phyloP scores from a whole-genome alignment of 2,329 filamentous ascomycete genomes.

The Hymenoscyphus scutula region DNA sequence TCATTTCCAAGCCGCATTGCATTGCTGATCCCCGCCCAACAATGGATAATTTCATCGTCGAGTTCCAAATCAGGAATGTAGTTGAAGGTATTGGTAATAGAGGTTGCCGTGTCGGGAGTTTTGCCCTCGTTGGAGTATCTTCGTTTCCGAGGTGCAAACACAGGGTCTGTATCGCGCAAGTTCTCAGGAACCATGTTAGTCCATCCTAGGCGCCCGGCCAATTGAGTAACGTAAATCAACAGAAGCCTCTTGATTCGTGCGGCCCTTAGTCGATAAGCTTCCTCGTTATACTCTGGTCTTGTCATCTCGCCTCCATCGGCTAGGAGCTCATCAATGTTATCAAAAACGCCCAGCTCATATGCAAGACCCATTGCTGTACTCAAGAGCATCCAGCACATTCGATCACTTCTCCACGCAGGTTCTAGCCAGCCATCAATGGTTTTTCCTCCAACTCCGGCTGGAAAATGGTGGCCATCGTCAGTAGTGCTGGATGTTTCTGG shows the following conservation, averaged over 20 bases:
- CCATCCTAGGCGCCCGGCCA: conserved; percentile 88
- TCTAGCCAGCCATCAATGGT: conserved; percentile 95
- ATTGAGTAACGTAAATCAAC: conserved; percentile 87
- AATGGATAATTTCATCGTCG: conserved; percentile 72
- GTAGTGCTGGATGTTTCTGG: conserved; percentile 44
- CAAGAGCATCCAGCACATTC: conserved; percentile 97
- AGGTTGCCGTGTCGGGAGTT: conserved; percentile 59
- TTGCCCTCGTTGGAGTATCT: conserved; percentile 49
- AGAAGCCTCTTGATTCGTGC: conserved; percentile 81
- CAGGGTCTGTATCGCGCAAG: conserved; percentile 56
- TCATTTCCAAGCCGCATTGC: conserved; percentile 91
- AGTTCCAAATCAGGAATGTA: conserved; percentile 66
- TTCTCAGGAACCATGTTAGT: conserved; percentile 86
- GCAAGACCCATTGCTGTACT: conserved; percentile 87
- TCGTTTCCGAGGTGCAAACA: conserved; percentile 45
- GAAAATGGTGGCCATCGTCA: conserved; percentile 43
- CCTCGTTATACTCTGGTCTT: conserved; percentile 68
- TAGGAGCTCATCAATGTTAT: conserved; percentile 74
- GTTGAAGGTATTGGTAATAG: conserved; percentile 57
- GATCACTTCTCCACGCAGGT: conserved; percentile 89
- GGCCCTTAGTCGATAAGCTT: conserved; percentile 72
- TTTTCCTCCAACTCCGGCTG: conserved; percentile 68
- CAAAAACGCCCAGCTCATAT: conserved; percentile 94
- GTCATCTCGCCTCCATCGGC: conserved; percentile 57
- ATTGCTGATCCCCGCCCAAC: conserved; percentile 91